Percentiles rank a stretch among this genome's conserved stretches.
phyloP scores from a whole-genome alignment of 805 yeast genomes.

The Citeromyces nyonsensis region DNA sequence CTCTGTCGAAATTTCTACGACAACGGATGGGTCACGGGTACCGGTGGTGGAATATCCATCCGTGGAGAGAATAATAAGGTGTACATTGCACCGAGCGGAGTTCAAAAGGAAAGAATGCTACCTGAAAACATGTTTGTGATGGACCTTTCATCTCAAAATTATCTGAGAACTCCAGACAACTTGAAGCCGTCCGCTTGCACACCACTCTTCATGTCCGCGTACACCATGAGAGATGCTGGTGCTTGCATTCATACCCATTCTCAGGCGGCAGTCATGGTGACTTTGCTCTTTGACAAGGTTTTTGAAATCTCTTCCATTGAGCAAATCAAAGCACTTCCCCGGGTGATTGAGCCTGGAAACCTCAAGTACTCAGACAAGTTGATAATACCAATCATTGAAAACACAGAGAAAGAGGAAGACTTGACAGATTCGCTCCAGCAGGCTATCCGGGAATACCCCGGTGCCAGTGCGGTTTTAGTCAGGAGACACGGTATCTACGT shows the following conservation, averaged over 20 bases:
- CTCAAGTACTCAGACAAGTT: conserved; percentile 60
- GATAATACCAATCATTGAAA: conserved; percentile 81
- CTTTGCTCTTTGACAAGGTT: conserved; percentile 53
- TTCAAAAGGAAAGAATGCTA: conserved; percentile 77
- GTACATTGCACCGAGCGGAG: conserved; percentile 90
- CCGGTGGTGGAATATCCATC: conserved; percentile 91
- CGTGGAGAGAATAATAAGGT: conserved; percentile 36
- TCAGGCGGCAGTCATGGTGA: conserved; percentile 70
- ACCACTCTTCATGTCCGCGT: conserved; percentile 69
- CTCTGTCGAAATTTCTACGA: conserved; percentile 63
- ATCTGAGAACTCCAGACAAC: conserved; percentile 42
- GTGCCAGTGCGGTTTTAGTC: conserved; percentile 74
- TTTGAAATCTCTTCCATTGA: conserved; percentile 72
- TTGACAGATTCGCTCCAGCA: conserved; percentile 48
- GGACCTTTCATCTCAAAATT: conserved; percentile 33
- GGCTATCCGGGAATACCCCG: conserved; percentile 58
- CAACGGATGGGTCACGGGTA: conserved; percentile 88
- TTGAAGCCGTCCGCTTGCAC: conserved; percentile 91
- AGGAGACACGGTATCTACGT: conserved; percentile 90
- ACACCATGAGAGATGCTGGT: conserved; percentile 56
- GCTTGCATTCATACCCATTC: conserved; percentile 95
- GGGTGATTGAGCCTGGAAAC: conserved; percentile 48
- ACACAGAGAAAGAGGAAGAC: conserved; percentile 80
- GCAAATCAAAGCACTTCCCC: conserved; percentile 86
- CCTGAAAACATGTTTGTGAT: conserved; percentile 76